Evolutionary conservation across 495 filamentous ascomycete genomes (phyloP).

Genomic region (Lentithecium fluviatile): DNA sequence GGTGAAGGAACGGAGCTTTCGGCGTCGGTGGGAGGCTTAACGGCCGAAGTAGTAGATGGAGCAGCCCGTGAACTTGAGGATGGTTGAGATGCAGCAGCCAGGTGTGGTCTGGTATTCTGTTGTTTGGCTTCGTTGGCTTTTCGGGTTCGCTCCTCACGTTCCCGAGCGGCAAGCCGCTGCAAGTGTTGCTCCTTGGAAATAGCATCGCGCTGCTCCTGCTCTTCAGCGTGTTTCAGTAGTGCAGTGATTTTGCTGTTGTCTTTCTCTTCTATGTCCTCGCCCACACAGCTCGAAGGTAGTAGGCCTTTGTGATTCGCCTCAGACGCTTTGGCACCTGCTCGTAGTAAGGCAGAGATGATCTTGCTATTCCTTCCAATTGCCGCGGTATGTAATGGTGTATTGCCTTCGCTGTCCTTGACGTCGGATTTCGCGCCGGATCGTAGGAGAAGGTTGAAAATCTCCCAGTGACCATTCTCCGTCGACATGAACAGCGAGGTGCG

Average conservation of each 20-base stretch:
- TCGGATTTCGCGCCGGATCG: constrained; percentile 11
- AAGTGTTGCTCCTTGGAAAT: background rate
- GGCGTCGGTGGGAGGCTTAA: background rate
- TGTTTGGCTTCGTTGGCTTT: background rate
- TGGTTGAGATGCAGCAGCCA: background rate
- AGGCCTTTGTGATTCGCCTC: constrained; percentile 11
- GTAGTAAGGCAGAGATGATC: constrained; percentile 11
- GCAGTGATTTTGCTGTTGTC: constrained; percentile 11
- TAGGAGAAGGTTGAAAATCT: constrained; percentile 19
- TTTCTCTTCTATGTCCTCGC: constrained; percentile 7
- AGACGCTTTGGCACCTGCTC: constrained; percentile 13
- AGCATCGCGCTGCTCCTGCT: background rate
- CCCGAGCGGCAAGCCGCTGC: background rate
- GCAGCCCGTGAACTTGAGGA: background rate
- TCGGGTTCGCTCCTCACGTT: background rate
- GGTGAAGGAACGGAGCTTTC: background rate
- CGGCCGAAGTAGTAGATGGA: background rate
- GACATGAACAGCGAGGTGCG: constrained; percentile 20
- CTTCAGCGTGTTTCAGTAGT: constrained; percentile 17
- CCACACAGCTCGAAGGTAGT: background rate
- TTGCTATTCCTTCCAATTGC: background rate
- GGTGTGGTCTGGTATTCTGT: background rate
- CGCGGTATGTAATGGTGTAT: constrained; percentile 20
- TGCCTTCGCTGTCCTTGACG: constrained; percentile 11
- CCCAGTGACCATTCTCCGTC: constrained; percentile 23